Evolutionary conservation across 805 yeast species (phyloP), one percentile per base, ranked within the genome.

Genomic region (Candida patagonica): DNA sequence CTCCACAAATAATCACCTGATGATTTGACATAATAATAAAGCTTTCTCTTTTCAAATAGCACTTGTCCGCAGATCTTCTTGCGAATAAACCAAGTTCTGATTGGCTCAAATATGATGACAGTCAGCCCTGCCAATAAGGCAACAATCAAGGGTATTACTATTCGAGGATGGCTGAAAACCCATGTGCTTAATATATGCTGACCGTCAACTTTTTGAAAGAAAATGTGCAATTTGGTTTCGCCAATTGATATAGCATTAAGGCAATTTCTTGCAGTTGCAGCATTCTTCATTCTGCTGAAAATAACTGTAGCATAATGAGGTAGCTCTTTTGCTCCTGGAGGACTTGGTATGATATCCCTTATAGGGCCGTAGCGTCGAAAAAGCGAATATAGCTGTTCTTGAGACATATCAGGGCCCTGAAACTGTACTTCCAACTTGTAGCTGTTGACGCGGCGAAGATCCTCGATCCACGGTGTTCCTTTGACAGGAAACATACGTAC

Each of bases 401-500:
- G 94, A 0, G 81, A 71, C 43, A 89, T 61, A 5, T 77, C 68
- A 0, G 77, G 76, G 1, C 96, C 96, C 48, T 80, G 86, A 55
- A 80, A 88, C 21, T 70, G 67, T 4, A 89, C 76, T 40, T 73
- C 71, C 19, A 92, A 60, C 10, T 67, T 66, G 6, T 69, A 61
- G 40, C 80, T 76, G 6, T 95, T 94, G 47, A 70, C 73, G 45
- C 96, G 64, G 50, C 84, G 73, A 57, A 92, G 66, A 56, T 92
- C 98, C 62, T 89, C 97, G 44, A 92, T 81, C 96, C 96, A 89
- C 0, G 99, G 98, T 1, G 73, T 67, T 45, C 99, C 99, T 50
- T 81, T 79, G 1, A 92, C 96, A 1, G 82, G 78, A 69, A 79
- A 39, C 71, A 80, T 43, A 65, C 63, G 2, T 80, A 81, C 42